Evolutionary conservation across 1,284 basidiomycete species (phyloP), one percentile per base, ranked within the genome.

Genomic region (Uromyces viciae-fabae): DNA sequence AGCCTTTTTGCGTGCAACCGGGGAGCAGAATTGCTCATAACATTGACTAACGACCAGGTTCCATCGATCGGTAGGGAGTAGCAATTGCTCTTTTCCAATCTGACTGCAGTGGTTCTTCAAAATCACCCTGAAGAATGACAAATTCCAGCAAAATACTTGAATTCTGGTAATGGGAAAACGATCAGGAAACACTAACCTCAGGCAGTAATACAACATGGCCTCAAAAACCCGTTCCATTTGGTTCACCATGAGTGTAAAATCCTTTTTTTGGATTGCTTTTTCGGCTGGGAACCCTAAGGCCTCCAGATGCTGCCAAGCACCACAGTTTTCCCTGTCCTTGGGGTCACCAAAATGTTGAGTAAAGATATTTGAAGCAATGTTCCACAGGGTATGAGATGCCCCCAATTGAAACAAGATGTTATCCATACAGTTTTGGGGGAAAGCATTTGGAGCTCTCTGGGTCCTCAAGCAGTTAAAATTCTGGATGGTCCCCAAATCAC

Each of bases 401-500:
- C 58, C 74, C 15, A 76, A 42, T 25, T 66, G 43, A 42, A 49
- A 49, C 25, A 66, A 33, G 0, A 76, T 19, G 46, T 76, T 64
- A 8, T 62, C 33, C 46, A 76, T 15, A 15, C 8, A 11, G 14
- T 76, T 33, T 19, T 76, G 15, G 17, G 60, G 60, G 7, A 31
- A 22, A 14, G 11, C 9, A 33, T 43, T 64, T n/a, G 60, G 74
- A 1, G 4, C 15, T 17, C 60, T 38, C 46, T 76, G 40, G 9
- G 14, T 25, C 49, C 46, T 17, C 1, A 49, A 22, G 36, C 25
- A 25, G 19, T 76, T 76, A 7, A 52, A 76, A 31, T 76, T 76
- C 7, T 49, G 74, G 7, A 64, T 31, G 28, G 74, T 76, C n/a
- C 25, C 74, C 17, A 76, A n/a, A 31, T 76, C 74, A 33, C 60